Base-by-base conservation (phyloP, 345 rosid genomes). In the Eutrema yunnanense region DNA sequence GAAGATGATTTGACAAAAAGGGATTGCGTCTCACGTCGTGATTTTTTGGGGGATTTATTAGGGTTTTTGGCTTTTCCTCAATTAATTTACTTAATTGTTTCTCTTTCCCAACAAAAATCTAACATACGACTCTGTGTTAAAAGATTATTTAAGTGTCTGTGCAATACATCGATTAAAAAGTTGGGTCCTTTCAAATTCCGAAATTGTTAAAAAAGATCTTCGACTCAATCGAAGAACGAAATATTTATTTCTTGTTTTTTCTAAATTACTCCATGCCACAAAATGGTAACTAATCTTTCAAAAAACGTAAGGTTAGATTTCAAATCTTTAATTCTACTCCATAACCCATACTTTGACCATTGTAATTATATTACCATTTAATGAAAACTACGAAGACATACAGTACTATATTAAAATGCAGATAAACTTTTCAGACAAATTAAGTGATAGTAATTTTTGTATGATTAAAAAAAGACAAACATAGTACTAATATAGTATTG, bases 11-110 rank as follows among this genome's bases (percentile, higher is more conserved):
- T 68, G 50, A 61, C 63, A 43, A 67, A 22, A 43, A 47, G 52
- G 52, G 30, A 75, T 76, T 69, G 80, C 72, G 61, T 50, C 55
- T 76, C 80, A 76, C 80, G 80, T 76, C 71, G 75, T 71, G 55
- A 76, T 71, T 47, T 69, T 43, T 26, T 2, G 44, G 70, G 71
- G 67, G 60, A 74, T 74, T 76, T 70, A 57, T 70, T 76, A 76
- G 80, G 80, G 80, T 76, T 76, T 76, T 76, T 76, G 75, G 61
- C 22, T 40, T 38, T 75, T 49, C 11, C 9, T 62, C 44, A 6
- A 70, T 69, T 48, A 41, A 63, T 53, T 56, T 55, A 62, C 56
- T 64, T 36, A 27, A 27, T 64, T 44, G 57, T 37, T 52, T 75
- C 52, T 75, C 54, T 65, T 33, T 42, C 22, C 19, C 27, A n/a